These are phyloP conservation scores for Plasmodium reichenowi DNA, from an alignment of 169 alveolate genomes.

Conservation along the genomic window DNA sequence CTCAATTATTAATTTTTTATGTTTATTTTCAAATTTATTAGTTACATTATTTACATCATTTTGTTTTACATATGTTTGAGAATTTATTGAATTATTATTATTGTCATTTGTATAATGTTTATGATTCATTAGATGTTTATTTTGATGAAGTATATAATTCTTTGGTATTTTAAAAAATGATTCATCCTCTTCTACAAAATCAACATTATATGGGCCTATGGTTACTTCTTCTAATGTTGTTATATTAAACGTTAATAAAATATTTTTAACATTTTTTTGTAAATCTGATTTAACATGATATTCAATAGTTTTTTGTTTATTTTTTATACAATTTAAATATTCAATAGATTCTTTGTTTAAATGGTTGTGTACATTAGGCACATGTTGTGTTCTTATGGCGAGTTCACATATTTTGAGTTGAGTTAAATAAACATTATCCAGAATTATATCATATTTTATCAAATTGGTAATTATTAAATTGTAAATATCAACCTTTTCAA, in stretches of 20 bases:
- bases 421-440: constrained; percentile 54
- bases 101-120: not conserved
- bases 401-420: constrained; percentile 68
- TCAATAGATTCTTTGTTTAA: constrained; percentile 41
- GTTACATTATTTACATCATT: not conserved
- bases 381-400: constrained; percentile 57
- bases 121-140: not conserved
- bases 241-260: constrained; percentile 41
- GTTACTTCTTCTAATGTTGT: constrained; percentile 36
- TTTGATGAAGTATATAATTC: constrained; percentile 5
- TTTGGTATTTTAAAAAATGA: not conserved
- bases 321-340: constrained; percentile 36
- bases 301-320: constrained; percentile 23
- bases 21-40: constrained; percentile 8
- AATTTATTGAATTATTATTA: not conserved
- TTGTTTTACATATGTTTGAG: not conserved
- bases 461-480: constrained; percentile 52
- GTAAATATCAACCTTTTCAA: constrained; percentile 27
- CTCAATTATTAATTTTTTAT: constrained; percentile 81
- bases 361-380: constrained; percentile 51
- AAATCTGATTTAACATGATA: constrained; percentile 60
- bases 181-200: constrained; percentile 50
- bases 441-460: constrained; percentile 54
- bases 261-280: constrained; percentile 33
- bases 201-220: constrained; percentile 56